Percentiles rank a stretch among this genome's conserved stretches.
These are phyloP conservation scores for Sphaerulina vaccinii DNA, from an alignment of 2,329 filamentous ascomycete species.

Conservation along the genomic window DNA sequence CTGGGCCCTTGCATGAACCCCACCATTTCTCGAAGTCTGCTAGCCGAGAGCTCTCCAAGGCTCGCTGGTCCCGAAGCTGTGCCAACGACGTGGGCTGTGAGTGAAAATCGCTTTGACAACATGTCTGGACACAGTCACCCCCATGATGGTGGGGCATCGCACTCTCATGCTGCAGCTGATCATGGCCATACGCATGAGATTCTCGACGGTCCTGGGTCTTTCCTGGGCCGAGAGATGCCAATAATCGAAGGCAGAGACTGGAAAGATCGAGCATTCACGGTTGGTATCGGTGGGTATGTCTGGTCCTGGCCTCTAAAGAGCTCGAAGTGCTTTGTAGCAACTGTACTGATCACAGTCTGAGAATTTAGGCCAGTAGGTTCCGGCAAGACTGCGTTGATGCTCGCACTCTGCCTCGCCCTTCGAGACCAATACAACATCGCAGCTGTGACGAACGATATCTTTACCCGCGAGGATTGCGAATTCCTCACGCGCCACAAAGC, in stretches of 20 bases:
- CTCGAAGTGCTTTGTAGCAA: not conserved
- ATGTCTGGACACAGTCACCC: constrained; percentile 38
- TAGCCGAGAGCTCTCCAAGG: too few relatives aligned
- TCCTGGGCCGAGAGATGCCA: constrained; percentile 86
- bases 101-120: not conserved
- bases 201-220: constrained; percentile 89
- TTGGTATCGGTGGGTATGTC: constrained; percentile 92
- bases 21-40: too few relatives aligned
- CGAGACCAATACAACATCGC: constrained; percentile 81
- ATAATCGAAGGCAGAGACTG: constrained; percentile 85
- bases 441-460: constrained; percentile 98
- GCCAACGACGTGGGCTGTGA: not conserved
- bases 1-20: too few relatives aligned
- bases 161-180: constrained; percentile 52
- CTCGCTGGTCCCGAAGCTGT: not conserved
- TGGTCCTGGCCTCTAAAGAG: too few relatives aligned
- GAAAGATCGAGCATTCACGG: constrained; percentile 85
- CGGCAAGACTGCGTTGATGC: constrained; percentile 96
- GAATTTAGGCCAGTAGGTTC: constrained; percentile 81
- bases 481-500: constrained; percentile 88
- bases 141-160: constrained; percentile 46
- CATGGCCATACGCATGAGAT: constrained; percentile 97
- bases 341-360: not conserved
- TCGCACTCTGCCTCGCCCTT: constrained; percentile 82
- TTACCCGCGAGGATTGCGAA: constrained; percentile 95